Base-by-base conservation (phyloP, 768 basidiomycete species). In the Macrolepiota fuliginosa region DNA sequence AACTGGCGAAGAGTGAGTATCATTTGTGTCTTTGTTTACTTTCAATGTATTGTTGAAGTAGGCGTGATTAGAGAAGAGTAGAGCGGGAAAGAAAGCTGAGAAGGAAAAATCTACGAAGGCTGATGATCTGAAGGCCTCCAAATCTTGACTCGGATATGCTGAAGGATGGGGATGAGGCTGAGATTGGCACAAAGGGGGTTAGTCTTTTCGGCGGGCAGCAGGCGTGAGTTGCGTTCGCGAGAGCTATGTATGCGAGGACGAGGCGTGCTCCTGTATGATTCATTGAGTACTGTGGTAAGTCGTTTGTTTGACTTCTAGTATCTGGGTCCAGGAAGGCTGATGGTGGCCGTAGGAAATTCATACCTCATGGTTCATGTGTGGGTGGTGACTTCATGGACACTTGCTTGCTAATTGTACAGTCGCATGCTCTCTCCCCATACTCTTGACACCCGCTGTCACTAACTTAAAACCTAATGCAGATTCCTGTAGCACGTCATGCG, bases 81-180 rank as follows among this genome's bases (percentile, higher is more conserved):
- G 7, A 3, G 3, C 7, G 29, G 29, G 29, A 72, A 72, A 62
- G 72, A 72, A n/a, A n/a, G n/a, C n/a, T 17, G 77, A 76, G 53
- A 77, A 77, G 61, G 77, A 76, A n/a, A n/a, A n/a, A n/a, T n/a
- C n/a, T n/a, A n/a, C n/a, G 61, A 76, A 74, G 46, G 71, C 74
- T 17, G 79, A 81, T 49, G 80, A 91, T 35, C 83, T 86, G 1
- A 88, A 85, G 65, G 83, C 88, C 94, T 0, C 73, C 98, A 56
- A 76, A 71, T 29, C 85, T 90, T 0, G 96, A 98, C 76, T 73
- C 98, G 62, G 84, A 89, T 4, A 82, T 94, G 10, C 72, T 98
- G 1, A 91, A 96, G 61, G 88, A 95, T 66, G 96, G 96, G 0
- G 94, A 93, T 68, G 76, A 74, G 58, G 94, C 92, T 1, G 90